Conservation (phyloP, 148 eudicot genomes). For the Dysphania ambrosioides region DNA sequence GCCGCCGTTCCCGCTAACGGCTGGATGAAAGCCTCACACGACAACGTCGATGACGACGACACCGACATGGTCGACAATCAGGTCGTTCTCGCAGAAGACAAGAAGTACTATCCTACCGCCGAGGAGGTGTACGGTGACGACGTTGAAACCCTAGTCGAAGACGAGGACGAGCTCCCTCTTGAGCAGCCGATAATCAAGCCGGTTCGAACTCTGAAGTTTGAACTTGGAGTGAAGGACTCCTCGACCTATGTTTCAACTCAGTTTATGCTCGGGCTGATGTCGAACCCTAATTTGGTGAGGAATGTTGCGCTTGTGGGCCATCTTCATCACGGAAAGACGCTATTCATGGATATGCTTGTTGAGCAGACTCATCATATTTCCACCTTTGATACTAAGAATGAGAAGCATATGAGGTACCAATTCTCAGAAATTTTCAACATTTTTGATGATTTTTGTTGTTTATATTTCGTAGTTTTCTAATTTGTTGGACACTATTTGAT, state of each 20-base stretch:
- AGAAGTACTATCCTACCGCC: conserved; percentile 94
- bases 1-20: conserved; percentile 60
- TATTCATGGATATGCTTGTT: conserved; percentile 96
- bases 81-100: conserved; percentile 87
- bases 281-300: conserved; percentile 81
- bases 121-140: conserved; percentile 97
- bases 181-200: conserved; percentile 88
- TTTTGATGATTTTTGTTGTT: too few relatives aligned
- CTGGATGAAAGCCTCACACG: conserved; percentile 49
- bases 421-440: background rate
- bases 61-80: conserved; percentile 60
- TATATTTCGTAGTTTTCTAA: too few relatives aligned
- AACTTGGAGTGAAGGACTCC: conserved; percentile 83
- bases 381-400: conserved; percentile 87
- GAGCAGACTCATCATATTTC: conserved; percentile 89
- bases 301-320: conserved; percentile 93
- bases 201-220: conserved; percentile 75
- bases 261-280: conserved; percentile 82
- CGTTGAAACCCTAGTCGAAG: conserved; percentile 95
- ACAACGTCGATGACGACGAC: conserved; percentile 47
- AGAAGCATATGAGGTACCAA: conserved; percentile 88
- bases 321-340: conserved; percentile 81
- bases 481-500: background rate
- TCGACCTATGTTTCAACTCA: conserved; percentile 95
- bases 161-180: conserved; percentile 86